Base-by-base conservation (phyloP, 495 filamentous ascomycete genomes). In the Aspergillus bertholletiae region DNA sequence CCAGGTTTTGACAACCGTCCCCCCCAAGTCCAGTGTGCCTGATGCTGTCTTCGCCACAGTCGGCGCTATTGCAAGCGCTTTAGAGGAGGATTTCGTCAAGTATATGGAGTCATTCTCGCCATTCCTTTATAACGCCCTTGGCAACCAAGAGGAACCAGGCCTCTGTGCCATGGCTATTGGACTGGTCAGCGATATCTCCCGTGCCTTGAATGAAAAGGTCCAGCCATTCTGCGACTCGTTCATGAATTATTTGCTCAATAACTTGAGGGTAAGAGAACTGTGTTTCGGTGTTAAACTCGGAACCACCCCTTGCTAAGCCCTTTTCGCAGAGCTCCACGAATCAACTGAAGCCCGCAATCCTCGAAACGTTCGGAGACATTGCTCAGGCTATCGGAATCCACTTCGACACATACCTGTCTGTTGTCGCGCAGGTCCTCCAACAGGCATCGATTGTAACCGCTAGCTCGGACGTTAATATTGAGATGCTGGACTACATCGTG, bases 351-450 rank as follows among this genome's bases (percentile, higher is more conserved):
- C 94, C 94, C 28, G 92, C 95, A 13, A 97, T 98, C 54, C 82
- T 98, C 18, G 93, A 97, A 69, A 96, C 90, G 63, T 98, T 98
- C 67, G 95, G 94, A 51, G 94, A 98, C 69, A 96, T 97, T 71
- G 93, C 95, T 51, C 89, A 93, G 67, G 94, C 94, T 41, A 98
- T 98, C 71, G 85, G 89, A 52, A 88, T 87, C 13, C 83, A 92
- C 56, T 98, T 97, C 59, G 89, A 96, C 72, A 89, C 86, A 5
- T 98, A 98, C 67, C 81, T 98, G 34, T 79, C 86, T 17, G 88
- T 96, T 52, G 94, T 98, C 43, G 95, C 88, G 41, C 87, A 91
- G 68, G 93, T 98, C 11, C 80, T 98, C 37, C 89, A 97, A 72
- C 92, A 96, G 65, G 95, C 94, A 41, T 88, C 92, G 34, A 82